phyloP scores from a whole-genome alignment of 1,139 yeast genomes.

The Blastobotrys apis region DNA sequence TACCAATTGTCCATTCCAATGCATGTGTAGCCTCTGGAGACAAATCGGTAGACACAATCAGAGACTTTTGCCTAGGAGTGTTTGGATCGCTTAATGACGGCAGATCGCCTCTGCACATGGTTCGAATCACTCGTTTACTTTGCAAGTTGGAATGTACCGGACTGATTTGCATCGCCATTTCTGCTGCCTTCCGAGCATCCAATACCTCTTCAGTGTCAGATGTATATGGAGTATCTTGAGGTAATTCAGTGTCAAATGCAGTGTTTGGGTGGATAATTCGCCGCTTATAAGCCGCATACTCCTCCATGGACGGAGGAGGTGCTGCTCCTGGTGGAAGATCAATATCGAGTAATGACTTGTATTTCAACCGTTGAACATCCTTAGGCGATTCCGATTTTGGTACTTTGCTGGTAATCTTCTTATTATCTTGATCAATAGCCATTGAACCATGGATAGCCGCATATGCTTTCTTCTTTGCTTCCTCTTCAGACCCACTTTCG shows the following conservation, averaged over 20 bases:
- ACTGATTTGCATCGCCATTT: slow-evolving; percentile 57
- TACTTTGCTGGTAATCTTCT: background rate
- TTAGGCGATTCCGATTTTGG: slow-evolving; percentile 15
- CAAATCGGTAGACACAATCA: slow-evolving; percentile 72
- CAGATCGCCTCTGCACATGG: slow-evolving; percentile 67
- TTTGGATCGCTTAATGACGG: slow-evolving; percentile 49
- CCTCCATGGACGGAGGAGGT: slow-evolving; percentile 32
- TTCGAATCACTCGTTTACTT: slow-evolving; percentile 54
- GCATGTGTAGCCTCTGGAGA: slow-evolving; percentile 85
- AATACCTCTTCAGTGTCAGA: slow-evolving; percentile 65
- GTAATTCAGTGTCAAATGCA: slow-evolving; percentile 30
- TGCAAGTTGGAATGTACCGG: slow-evolving; percentile 54
- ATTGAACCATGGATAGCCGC: background rate
- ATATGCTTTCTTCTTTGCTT: background rate
- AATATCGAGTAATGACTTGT: slow-evolving; percentile 40
- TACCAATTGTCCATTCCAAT: slow-evolving; percentile 84
- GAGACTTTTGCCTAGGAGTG: slow-evolving; percentile 59
- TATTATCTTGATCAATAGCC: slow-evolving; percentile 2
- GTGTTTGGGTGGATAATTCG: slow-evolving; percentile 42
- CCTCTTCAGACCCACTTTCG: slow-evolving; percentile 13
- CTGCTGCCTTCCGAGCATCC: slow-evolving; percentile 61
- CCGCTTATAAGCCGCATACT: slow-evolving; percentile 43
- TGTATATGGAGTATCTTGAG: slow-evolving; percentile 53
- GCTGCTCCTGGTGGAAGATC: slow-evolving; percentile 27
- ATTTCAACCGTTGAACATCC: slow-evolving; percentile 16